Conservation (phyloP, 257 asterid genomes). For the Jacaranda copaia region DNA sequence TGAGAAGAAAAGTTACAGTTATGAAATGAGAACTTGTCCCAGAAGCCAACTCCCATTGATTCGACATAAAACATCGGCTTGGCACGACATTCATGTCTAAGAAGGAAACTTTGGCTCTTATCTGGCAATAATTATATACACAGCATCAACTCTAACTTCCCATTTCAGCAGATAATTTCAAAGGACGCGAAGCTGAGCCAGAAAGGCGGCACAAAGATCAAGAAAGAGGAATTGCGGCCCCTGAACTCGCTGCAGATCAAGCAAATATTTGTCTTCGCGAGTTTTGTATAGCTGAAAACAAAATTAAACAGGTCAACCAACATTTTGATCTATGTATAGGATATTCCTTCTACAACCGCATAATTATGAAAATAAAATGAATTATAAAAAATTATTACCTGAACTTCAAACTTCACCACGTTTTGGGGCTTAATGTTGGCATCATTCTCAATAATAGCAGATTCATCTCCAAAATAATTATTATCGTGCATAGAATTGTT, state of each 20-base stretch:
- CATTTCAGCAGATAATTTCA: slow-evolving; percentile 37
- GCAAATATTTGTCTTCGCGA: slow-evolving; percentile 83
- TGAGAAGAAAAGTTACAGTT: slow-evolving; percentile 29
- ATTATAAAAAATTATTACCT: slow-evolving; percentile 53
- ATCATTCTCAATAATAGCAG: slow-evolving; percentile 64
- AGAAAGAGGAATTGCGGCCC: slow-evolving; percentile 89
- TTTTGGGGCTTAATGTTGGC: slow-evolving; percentile 49
- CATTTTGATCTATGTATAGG: background rate
- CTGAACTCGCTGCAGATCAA: slow-evolving; percentile 86
- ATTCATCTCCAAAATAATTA: slow-evolving; percentile 60
- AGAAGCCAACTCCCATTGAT: slow-evolving; percentile 49
- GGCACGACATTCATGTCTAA: slow-evolving; percentile 41
- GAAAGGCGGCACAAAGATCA: slow-evolving; percentile 91
- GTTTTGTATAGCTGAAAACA: slow-evolving; percentile 86
- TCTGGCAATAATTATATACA: slow-evolving; percentile 46
- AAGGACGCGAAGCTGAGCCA: slow-evolving; percentile 86
- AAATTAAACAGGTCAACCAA: slow-evolving; percentile 16
- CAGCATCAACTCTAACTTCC: slow-evolving; percentile 46
- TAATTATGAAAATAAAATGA: slow-evolving; percentile 5
- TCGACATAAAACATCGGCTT: slow-evolving; percentile 40
- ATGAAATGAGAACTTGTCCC: slow-evolving; percentile 25
- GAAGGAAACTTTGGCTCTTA: slow-evolving; percentile 30
- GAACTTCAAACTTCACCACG: slow-evolving; percentile 89
- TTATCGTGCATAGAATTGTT: slow-evolving; percentile 56
- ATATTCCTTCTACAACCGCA: background rate